phyloP scores from a whole-genome alignment of 257 asterid genomes.

The Dorcoceras hygrometricum region DNA sequence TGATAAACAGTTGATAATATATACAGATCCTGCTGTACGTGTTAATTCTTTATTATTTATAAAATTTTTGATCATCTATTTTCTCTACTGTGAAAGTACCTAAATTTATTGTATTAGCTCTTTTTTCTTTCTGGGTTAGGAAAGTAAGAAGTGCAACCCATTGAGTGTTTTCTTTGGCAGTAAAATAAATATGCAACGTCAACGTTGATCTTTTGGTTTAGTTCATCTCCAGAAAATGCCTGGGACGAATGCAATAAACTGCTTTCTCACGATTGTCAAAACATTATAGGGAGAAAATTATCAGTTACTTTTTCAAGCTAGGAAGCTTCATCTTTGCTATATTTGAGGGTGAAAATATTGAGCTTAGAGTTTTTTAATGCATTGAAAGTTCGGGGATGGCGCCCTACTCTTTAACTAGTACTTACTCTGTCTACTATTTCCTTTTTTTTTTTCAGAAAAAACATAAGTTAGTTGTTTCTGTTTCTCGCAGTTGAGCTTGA shows the following conservation, averaged over 20 bases:
- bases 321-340: slow-evolving; percentile 4
- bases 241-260: neutral
- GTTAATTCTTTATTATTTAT: slow-evolving; percentile 13
- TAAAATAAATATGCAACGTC: neutral
- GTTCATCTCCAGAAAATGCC: slow-evolving; percentile 7
- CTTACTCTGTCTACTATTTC: neutral
- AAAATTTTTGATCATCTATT: slow-evolving; percentile 8
- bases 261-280: slow-evolving; percentile 9
- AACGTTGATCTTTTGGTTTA: neutral
- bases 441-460: too few species aligned
- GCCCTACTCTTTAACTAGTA: neutral
- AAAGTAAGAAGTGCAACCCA: neutral
- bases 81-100: neutral
- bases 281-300: neutral
- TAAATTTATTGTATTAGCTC: neutral
- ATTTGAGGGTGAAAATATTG: slow-evolving; percentile 17
- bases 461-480: slow-evolving; percentile 9
- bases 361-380: neutral
- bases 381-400: slow-evolving; percentile 1
- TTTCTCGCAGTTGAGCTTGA: slow-evolving; percentile 80
- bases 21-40: slow-evolving; percentile 96
- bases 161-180: neutral
- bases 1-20: slow-evolving; percentile 75
- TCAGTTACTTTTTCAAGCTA: slow-evolving; percentile 2
- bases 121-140: neutral